These are phyloP conservation scores for Pythium aphanidermatum DNA, from an alignment of 352 stramenopile genomes.

Conservation along the genomic window DNA sequence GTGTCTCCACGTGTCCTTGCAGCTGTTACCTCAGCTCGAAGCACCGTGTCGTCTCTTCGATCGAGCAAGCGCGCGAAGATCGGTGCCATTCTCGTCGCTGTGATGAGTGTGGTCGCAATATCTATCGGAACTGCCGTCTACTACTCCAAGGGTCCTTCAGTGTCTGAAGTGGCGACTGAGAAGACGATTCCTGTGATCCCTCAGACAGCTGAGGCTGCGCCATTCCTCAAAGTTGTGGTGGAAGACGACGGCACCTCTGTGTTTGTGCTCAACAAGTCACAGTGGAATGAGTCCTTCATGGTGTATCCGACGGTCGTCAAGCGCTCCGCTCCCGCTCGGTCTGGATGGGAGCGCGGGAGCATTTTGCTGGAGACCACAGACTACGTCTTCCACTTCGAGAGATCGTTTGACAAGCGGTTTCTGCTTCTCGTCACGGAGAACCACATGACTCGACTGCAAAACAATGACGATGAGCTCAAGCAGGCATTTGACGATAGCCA, in stretches of 20 bases:
- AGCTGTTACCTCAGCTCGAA: no score
- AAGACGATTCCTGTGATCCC: conserved; percentile 18
- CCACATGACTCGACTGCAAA: conserved; percentile 31
- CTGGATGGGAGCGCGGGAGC: conserved; percentile 38
- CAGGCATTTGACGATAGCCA: conserved; percentile 54
- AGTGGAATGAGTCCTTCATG: conserved; percentile 63
- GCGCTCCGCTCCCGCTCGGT: conserved; percentile 33
- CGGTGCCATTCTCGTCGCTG: conserved; percentile 1
- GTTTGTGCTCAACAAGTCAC: conserved; percentile 49
- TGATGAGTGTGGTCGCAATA: conserved; percentile 6
- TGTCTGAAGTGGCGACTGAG: neutral
- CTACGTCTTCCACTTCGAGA: conserved; percentile 68
- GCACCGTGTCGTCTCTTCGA: no score
- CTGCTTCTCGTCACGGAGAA: conserved; percentile 57
- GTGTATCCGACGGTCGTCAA: conserved; percentile 66
- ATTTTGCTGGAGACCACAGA: conserved; percentile 54
- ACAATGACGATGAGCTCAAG: conserved; percentile 39
- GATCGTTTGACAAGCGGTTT: conserved; percentile 24
- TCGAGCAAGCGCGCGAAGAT: conserved; percentile 10
- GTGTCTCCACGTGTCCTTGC: no score
- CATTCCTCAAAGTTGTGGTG: conserved; percentile 44
- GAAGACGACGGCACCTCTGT: conserved; percentile 20
- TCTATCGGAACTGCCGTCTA: conserved; percentile 8
- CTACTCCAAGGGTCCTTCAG: neutral
- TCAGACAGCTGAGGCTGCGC: conserved; percentile 1